Evolutionary conservation across 1,284 basidiomycete species (phyloP).

Genomic region (Grifola frondosa): DNA sequence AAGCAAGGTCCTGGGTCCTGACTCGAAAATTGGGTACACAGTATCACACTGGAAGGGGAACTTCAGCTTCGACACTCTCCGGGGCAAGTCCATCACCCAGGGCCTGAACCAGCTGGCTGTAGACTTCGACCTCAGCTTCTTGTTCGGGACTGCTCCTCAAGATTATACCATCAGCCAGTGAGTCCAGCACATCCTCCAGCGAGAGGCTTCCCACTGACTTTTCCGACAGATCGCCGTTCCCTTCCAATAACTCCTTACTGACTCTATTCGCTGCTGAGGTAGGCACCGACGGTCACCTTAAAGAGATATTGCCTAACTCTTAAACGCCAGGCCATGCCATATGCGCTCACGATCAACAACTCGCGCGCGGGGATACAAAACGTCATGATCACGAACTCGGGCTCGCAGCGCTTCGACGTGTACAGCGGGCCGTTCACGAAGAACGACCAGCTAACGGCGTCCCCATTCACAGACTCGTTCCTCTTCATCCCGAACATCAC

Average conservation of each 20-base stretch:
- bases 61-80: constrained; percentile 53
- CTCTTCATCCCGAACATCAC: constrained; percentile 55
- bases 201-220: neutral
- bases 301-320: constrained; percentile 1
- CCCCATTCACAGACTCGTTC: constrained; percentile 64
- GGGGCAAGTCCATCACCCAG: constrained; percentile 51
- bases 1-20: neutral
- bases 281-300: constrained; percentile 17
- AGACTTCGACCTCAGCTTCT: constrained; percentile 51
- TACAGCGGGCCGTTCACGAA: constrained; percentile 69
- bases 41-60: constrained; percentile 55
- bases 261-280: constrained; percentile 63
- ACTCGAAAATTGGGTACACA: constrained; percentile 26
- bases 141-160: constrained; percentile 70
- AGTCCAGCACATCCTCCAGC: constrained; percentile 16
- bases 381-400: constrained; percentile 73
- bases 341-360: constrained; percentile 61
- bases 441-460: constrained; percentile 76
- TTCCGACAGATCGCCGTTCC: constrained; percentile 52
- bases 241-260: constrained; percentile 63
- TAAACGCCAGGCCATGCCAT: constrained; percentile 48
- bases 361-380: constrained; percentile 58
- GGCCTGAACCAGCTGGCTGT: constrained; percentile 53
- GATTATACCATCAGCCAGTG: constrained; percentile 68
- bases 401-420: constrained; percentile 75